Base-by-base conservation (phyloP, 2,329 filamentous ascomycete genomes). In the Chrysosporium queenslandicum region DNA sequence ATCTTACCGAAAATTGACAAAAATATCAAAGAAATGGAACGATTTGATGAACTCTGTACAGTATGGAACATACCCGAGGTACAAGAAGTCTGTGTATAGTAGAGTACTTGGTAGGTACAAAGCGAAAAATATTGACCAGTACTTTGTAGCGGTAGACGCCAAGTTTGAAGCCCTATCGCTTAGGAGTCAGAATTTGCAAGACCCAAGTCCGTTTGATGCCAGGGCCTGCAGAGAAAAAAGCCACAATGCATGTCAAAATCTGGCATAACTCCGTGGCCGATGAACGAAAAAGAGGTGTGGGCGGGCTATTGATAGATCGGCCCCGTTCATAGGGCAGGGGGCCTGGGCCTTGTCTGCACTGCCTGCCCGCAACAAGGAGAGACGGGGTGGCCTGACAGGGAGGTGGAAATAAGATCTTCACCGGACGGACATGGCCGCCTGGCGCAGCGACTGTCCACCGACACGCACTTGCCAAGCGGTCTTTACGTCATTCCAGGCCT, bases 301-400 rank as follows among this genome's bases (percentile, higher is more conserved):
- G 20, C 41, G 46, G 34, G 46, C 46, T 49, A 49, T 49, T 49
- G 46, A 40, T 49, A 49, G 46, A 49, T 49, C 46, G 32, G 36
- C 34, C 46, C 36, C 46, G 36, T 49, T 16, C 46, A 30, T 49
- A 49, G 46, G 46, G 46, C 46, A 20, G n/a, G 46, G 32, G 43
- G 27, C 43, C 18, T 34, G 43, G 29, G 43, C 29, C 43, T 18
- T 36, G 2, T n/a, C 18, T 46, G 43, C 40, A 42, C 40, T 29
- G 40, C 40, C 40, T 6, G 21, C 21, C 20, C 36, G 4, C 3
- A 6, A 20, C 3, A 4, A 2, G 11, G 3, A 16, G 18, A 18
- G 14, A 12, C 16, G 18, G 18, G 23, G 11, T 25, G 41, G 3
- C 6, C 21, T 12, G 18, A 30, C 18, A 5, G 14, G 41, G 12